These are phyloP conservation scores for Apiotrichum montevideense DNA, from an alignment of 1,284 basidiomycete species.

Conservation along the genomic window DNA sequence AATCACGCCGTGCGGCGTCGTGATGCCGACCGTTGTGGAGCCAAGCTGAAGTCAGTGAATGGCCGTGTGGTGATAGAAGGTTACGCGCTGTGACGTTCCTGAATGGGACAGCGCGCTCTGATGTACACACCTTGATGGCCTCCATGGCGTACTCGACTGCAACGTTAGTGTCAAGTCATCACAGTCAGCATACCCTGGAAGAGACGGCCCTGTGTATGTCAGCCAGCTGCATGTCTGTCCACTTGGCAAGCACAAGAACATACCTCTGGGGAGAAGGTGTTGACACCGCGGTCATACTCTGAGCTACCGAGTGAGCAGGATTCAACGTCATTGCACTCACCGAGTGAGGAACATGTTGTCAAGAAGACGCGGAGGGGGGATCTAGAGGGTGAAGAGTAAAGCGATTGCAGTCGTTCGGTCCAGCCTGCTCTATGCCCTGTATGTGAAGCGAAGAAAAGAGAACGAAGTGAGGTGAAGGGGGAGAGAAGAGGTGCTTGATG, in stretches of 20 bases:
- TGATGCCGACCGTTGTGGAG: conserved; percentile 92
- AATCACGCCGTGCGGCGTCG: conserved; percentile 79
- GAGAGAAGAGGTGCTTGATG: too few relatives aligned
- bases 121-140: conserved; percentile 76
- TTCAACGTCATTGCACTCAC: conserved; percentile 20
- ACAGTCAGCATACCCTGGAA: conserved; percentile 47
- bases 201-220: conserved; percentile 45
- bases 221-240: conserved; percentile 1
- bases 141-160: conserved; percentile 98
- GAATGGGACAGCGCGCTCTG: too few relatives aligned
- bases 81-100: neutral
- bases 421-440: too few relatives aligned
- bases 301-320: conserved; percentile 26
- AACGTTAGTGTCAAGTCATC: neutral
- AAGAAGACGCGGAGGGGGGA: too few relatives aligned
- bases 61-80: too few relatives aligned
- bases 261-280: conserved; percentile 96
- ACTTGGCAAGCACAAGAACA: conserved; percentile 4
- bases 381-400: too few relatives aligned
- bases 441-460: too few relatives aligned
- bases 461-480: too few relatives aligned
- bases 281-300: conserved; percentile 80
- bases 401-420: too few relatives aligned
- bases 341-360: conserved; percentile 45
- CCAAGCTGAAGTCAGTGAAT: conserved; percentile 61